A percentile compares a stretch with the other conserved stretches of the same genome.
These are phyloP conservation scores for Actinidia polygama DNA, from an alignment of 179 eudicot genomes.

Conservation along the genomic window DNA sequence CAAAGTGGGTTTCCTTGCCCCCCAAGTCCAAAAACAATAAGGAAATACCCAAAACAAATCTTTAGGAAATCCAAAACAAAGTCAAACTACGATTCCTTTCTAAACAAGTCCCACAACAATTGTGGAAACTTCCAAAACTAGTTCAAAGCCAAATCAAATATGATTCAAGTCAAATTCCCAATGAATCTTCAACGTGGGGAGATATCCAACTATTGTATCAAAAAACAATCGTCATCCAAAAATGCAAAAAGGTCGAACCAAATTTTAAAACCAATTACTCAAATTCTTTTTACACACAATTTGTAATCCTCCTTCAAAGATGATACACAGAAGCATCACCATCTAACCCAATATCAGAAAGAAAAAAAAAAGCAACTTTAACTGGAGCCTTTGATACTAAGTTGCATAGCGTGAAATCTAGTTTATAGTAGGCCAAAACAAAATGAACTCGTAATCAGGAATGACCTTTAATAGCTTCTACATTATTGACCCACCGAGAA, in stretches of 20 bases:
- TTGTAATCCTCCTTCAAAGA: background rate
- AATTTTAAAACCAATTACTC: background rate
- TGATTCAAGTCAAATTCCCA: too few relatives aligned
- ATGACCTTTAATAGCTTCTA: background rate
- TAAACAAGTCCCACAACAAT: too few relatives aligned
- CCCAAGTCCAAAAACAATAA: too few relatives aligned
- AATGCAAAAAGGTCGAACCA: background rate
- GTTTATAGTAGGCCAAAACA: background rate
- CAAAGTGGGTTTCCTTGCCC: too few relatives aligned
- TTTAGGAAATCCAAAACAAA: too few relatives aligned
- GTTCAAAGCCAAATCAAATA: too few relatives aligned
- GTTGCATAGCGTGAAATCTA: background rate
- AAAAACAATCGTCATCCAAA: conserved; percentile 21
- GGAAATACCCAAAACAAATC: too few relatives aligned
- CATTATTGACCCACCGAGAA: background rate
- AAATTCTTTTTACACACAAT: background rate
- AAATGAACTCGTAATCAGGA: background rate
- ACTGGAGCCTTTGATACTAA: background rate
- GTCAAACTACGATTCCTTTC: too few relatives aligned
- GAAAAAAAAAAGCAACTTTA: background rate
- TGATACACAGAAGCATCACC: background rate
- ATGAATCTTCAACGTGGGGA: too few relatives aligned
- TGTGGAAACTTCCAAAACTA: too few relatives aligned
- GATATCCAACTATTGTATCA: too few relatives aligned
- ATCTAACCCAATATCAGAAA: background rate